phyloP scores from a whole-genome alignment of 768 basidiomycete genomes.

The Artomyces pyxidatus region DNA sequence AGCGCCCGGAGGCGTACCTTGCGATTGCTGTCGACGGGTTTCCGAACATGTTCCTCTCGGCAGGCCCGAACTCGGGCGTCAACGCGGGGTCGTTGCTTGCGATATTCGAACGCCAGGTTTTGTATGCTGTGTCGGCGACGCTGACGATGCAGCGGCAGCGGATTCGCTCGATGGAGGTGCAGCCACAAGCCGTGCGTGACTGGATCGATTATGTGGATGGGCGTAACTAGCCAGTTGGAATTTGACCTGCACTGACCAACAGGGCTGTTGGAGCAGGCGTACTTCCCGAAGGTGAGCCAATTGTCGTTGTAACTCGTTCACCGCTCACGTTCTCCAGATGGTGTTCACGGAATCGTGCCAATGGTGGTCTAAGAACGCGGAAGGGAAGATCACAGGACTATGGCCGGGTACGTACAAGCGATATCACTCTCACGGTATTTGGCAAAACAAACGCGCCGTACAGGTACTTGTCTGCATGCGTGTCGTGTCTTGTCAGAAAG shows the following conservation, averaged over 20 bases:
- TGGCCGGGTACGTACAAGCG: slow-evolving; percentile 22
- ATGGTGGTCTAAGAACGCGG: slow-evolving; percentile 22
- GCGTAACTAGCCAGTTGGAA: neutral
- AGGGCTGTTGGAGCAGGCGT: slow-evolving; percentile 1
- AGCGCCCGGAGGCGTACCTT: slow-evolving; percentile 22
- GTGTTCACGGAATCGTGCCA: slow-evolving; percentile 20
- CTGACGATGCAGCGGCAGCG: slow-evolving; percentile 24
- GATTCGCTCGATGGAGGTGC: slow-evolving; percentile 19
- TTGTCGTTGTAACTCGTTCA: neutral
- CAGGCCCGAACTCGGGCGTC: slow-evolving; percentile 22
- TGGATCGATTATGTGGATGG: slow-evolving; percentile 21
- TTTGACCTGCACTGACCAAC: neutral
- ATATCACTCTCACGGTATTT: no score
- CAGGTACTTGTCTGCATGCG: slow-evolving; percentile 9
- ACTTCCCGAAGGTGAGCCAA: slow-evolving; percentile 7
- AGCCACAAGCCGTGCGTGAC: slow-evolving; percentile 21
- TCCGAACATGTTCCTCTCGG: slow-evolving; percentile 20
- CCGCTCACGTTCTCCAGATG: neutral
- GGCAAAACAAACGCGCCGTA: no score
- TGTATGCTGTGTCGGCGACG: slow-evolving; percentile 19
- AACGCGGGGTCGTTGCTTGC: slow-evolving; percentile 20
- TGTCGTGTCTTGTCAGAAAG: slow-evolving; percentile 14
- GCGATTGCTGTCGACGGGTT: slow-evolving; percentile 21
- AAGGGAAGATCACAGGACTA: slow-evolving; percentile 20
- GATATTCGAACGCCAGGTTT: slow-evolving; percentile 20